Evolutionary conservation across 2,329 filamentous ascomycete genomes (phyloP), one percentile per base, ranked within the genome.

Genomic region (Phaeosphaeriaceae sp.): DNA sequence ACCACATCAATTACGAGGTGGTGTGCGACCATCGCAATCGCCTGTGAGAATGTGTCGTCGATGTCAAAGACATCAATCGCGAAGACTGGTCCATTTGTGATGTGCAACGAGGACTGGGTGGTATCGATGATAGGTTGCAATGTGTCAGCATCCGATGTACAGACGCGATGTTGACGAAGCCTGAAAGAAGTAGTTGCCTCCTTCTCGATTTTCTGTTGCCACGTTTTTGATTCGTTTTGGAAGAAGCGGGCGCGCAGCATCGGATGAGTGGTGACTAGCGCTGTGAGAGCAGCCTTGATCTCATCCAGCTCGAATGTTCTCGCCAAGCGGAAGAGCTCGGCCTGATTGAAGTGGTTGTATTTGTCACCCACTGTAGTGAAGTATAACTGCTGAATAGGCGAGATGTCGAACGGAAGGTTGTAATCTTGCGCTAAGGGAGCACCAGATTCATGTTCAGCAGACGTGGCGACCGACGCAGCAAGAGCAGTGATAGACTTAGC

Each of bases 31-130:
- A 75, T 77, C 56, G 24, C 78, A 61, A 69, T 78, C 58, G 67
- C 65, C 15, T 62, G 79, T 53, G 52, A 77, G 56, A 71, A 67
- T 17, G 68, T 64, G 1, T 72, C 72, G 40, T 76, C 60, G 2
- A 78, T 57, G 6, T 76, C 61, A 56, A 83, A 79, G 10, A 82
- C 59, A 52, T 83, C 79, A 3, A 79, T 71, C 0, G 78, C 77
- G 31, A 83, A 67, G 0, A 81, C 62, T 1, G 81, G 77, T 0
- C 78, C 77, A 21, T 62, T 55, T 7, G 65, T 59, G 33, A 79
- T 72, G 41, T 78, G 62, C 7, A 79, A 60, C 2, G 69, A 68
- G 0, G 67, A 62, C 54, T 78, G 73, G 41, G 62, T 74, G 10
- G 71, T 56, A 47, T 74, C 68, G 11, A 78, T 58, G 15, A 71